Base-by-base conservation (phyloP, 768 basidiomycete species). In the Lactarius indigo region DNA sequence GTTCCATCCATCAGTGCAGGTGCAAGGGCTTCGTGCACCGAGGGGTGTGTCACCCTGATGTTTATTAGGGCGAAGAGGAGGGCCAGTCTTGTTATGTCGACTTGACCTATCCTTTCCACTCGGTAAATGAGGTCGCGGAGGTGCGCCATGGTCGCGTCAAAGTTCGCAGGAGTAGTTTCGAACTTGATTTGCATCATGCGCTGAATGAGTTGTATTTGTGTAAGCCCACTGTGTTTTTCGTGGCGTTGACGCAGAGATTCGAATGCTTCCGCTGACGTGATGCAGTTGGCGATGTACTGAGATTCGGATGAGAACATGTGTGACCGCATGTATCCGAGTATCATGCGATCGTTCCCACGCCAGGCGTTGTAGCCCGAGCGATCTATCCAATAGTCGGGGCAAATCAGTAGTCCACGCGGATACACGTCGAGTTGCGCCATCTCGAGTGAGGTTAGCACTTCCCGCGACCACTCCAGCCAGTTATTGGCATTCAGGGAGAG, bases 181-280 rank as follows among this genome's bases (percentile, higher is more conserved):
- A 64, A 70, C 41, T 72, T 56, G 1, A 71, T 54, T 37, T 70
- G 65, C 13, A 70, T 58, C 59, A 72, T 63, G 1, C 71, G 66
- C 8, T 74, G 62, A 1, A 75, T 64, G 15, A 74, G 66, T 0
- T 64, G 69, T 10, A 72, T 68, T 28, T 75, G 74, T 0, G 65
- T 61, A 15, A 73, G 64, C 0, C 68, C 66, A 1, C 69, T 74
- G 7, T 70, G 47, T 31, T 74, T n/a, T 64, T 57, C 15, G 39
- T 75, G 74, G 0, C 72, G 57, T 0, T 41, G 47, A 13, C 54
- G 59, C 1, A 76, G 63, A 58, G 55, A n/a, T 3, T 15, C n/a
- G 71, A 71, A 75, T 0, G 71, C 68, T 0, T 57, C 54, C 1
- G 56, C 42, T 0, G 60, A 62, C 2, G 63, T 62, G 5, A 28